Evolutionary conservation across 495 filamentous ascomycete genomes (phyloP), one percentile per base, ranked within the genome.

Genomic region (Stereocaulon alpinum): DNA sequence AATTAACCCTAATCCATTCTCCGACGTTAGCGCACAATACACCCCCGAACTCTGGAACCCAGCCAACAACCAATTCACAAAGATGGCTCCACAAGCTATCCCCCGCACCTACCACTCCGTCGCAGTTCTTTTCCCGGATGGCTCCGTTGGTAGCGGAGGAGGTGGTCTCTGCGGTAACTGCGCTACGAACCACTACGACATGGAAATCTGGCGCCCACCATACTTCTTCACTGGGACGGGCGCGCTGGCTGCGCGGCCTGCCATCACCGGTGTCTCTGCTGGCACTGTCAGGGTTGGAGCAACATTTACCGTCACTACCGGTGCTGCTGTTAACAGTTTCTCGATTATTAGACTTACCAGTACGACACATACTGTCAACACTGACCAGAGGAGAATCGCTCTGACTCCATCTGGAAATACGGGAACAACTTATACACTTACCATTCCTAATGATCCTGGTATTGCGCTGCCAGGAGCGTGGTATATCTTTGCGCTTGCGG

Each of bases 131-230:
- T 69, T 82, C 34, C 70, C 68, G 29, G 79, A 82, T 58, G 78
- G 69, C n/a, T 77, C 72, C 3, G 74, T 82, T 24, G 67, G 78
- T 51, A 68, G 60, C 42, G 77, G 73, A 34, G 79, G 79, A 20
- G 75, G 79, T n/a, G 79, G 77, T 15, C 71, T 82, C n/a, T 78
- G 77, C 55, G 74, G 72, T 11, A 59, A 18, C 52, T 76, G 74
- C 60, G 49, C 54, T 1, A 67, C 70, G 30, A 80, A 81, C 59
- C 79, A 82, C 61, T 77, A 71, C 62, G 78, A 81, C 63, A 69
- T 60, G 18, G 74, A 82, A 63, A 70, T 82, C 53, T 82, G 70
- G 63, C 67, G 66, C 55, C 74, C 77, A 5, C 64, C 71, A 0
- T 81, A 81, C 55, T 71, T 81, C 5, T 70, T 79, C 55, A 73